phyloP scores from a whole-genome alignment of 1,284 basidiomycete species.

The Paramarasmius palmivorus region DNA sequence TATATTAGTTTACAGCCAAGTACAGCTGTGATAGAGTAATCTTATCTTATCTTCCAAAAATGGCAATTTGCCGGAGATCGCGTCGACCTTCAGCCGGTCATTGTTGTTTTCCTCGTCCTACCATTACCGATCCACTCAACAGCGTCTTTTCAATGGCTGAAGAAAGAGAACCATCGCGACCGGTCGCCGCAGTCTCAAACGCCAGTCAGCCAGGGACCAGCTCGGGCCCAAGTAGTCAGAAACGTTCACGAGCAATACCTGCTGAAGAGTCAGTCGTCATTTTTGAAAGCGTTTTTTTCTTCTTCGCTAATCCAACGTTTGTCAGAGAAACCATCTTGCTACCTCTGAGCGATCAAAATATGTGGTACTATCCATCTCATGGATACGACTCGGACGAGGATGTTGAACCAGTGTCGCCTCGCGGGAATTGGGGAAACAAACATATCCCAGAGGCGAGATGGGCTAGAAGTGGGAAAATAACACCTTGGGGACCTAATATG shows the following conservation, averaged over 20 bases:
- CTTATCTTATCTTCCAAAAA: neutral
- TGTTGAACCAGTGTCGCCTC: constrained; percentile 41
- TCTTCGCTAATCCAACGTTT: constrained; percentile 12
- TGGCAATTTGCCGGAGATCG: neutral
- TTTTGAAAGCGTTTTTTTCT: neutral
- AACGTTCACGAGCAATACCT: constrained; percentile 1
- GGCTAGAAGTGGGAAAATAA: constrained; percentile 75
- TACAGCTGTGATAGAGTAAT: neutral
- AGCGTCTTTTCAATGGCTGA: no score
- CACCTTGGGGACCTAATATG: constrained; percentile 74
- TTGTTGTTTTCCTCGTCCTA: neutral
- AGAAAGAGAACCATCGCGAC: constrained; percentile 5
- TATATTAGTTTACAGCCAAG: no score
- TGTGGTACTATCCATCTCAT: constrained; percentile 77
- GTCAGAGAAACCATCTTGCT: constrained; percentile 35
- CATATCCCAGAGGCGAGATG: constrained; percentile 66
- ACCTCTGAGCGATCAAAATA: constrained; percentile 69
- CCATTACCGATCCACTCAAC: no score
- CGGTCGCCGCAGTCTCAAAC: neutral
- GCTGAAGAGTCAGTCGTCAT: constrained; percentile 10
- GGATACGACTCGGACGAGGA: constrained; percentile 64
- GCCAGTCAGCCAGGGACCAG: neutral
- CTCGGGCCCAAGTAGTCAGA: constrained; percentile 1
- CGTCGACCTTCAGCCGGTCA: no score
- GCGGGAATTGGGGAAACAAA: constrained; percentile 83